Conservation (phyloP, 176 grass and related monocot species). For the Dendrocalamus sinicus region DNA sequence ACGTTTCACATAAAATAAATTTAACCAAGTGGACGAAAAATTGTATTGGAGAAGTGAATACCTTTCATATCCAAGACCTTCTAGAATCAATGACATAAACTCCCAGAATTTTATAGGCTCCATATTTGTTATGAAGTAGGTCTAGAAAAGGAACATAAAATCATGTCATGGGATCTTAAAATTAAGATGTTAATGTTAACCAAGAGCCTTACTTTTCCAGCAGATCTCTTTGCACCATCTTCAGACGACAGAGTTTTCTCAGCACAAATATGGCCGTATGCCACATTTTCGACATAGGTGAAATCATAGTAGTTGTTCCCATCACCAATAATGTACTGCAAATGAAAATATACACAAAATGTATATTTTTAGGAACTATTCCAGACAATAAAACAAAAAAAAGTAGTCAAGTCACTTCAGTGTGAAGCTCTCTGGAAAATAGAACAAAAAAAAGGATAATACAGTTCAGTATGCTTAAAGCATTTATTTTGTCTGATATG, state of each 20-base stretch:
- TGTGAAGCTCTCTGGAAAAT: slow-evolving; percentile 21
- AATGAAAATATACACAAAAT: not conserved
- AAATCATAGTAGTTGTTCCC: slow-evolving; percentile 94
- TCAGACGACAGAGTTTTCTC: slow-evolving; percentile 84
- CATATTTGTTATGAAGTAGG: slow-evolving; percentile 96
- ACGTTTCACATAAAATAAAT: slow-evolving; percentile 17
- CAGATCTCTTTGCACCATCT: slow-evolving; percentile 74
- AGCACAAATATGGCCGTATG: slow-evolving; percentile 90
- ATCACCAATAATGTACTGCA: slow-evolving; percentile 96
- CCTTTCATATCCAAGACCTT: slow-evolving; percentile 99
- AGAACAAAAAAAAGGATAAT: slow-evolving; percentile 2
- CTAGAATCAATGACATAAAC: slow-evolving; percentile 93
- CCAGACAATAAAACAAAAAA: not conserved
- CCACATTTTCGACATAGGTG: slow-evolving; percentile 98
- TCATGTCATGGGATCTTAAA: slow-evolving; percentile 21
- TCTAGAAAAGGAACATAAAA: slow-evolving; percentile 54
- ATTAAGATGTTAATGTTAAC: slow-evolving; percentile 17
- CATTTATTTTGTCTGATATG: slow-evolving; percentile 19
- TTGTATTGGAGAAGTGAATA: slow-evolving; percentile 29
- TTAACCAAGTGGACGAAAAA: not conserved
- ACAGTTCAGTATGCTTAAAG: not conserved
- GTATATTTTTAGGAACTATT: not conserved
- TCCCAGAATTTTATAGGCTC: slow-evolving; percentile 98
- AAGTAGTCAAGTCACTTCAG: not conserved
- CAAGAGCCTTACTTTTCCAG: slow-evolving; percentile 74